Percentiles rank a stretch among this genome's conserved stretches.
phyloP scores from a whole-genome alignment of 768 basidiomycete genomes.

The Termitomyces sp. region DNA sequence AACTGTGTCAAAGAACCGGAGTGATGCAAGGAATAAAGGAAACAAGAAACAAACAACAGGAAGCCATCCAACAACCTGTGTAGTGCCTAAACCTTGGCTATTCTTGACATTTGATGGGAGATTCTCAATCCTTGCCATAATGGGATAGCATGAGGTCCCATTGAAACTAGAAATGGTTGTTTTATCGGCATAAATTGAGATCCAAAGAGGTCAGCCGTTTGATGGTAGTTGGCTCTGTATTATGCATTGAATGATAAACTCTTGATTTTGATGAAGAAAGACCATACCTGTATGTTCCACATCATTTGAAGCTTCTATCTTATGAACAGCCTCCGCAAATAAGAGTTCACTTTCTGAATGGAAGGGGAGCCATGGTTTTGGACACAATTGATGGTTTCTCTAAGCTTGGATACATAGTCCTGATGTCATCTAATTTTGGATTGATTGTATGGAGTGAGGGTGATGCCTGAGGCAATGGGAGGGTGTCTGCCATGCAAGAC shows the following conservation, averaged over 20 bases:
- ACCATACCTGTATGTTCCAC: too few relatives aligned
- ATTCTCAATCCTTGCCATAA: conserved; percentile 28
- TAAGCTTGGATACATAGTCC: not conserved
- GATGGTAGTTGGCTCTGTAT: not conserved
- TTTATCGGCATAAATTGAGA: conserved; percentile 37
- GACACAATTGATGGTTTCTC: too few relatives aligned
- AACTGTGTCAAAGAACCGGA: conserved; percentile 10
- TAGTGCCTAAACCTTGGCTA: conserved; percentile 28
- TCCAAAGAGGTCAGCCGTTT: conserved; percentile 17
- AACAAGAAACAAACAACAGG: conserved; percentile 24
- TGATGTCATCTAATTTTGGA: not conserved
- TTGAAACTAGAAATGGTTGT: conserved; percentile 32
- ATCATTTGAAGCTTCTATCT: too few relatives aligned
- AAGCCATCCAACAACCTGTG: conserved; percentile 33
- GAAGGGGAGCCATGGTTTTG: too few relatives aligned
- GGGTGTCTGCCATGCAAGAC: not conserved
- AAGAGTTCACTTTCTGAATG: too few relatives aligned
- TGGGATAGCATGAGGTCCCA: conserved; percentile 29
- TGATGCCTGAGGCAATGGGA: not conserved
- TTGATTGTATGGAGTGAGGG: not conserved
- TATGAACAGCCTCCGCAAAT: too few relatives aligned
- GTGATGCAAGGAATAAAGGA: not conserved
- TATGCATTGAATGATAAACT: too few relatives aligned
- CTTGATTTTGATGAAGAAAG: too few relatives aligned
- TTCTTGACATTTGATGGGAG: conserved; percentile 28